Evolutionary conservation across 106 monocot genomes (phyloP), one percentile per base, ranked within the genome.

Genomic region (Ottelia alismoides): DNA sequence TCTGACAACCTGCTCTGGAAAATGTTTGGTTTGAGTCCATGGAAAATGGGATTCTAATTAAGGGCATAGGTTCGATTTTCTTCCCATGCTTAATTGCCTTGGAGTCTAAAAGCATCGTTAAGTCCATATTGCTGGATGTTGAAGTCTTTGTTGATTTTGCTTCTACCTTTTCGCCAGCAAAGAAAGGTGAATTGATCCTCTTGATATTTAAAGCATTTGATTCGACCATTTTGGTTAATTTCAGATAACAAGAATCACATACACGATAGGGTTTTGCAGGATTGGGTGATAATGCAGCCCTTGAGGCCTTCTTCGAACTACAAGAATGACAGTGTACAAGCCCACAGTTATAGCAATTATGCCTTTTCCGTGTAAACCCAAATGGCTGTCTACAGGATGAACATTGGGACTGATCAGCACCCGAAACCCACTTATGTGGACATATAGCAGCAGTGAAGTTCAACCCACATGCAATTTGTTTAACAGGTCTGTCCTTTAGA

Each of bases 331-430:
- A 92, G 61, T 76, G 79, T 21, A 82, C 82, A 66, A 92, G 78
- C 25, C 82, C 85, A 72, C 92, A 92, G 51, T 92, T 82, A 57
- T 92, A 86, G 69, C 92, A 92, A 56, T 82, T 83, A 62, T 82
- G 92, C 53, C 70, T 82, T 74, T 92, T 92, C 45, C 92, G 74
- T 49, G 92, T 92, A 71, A 92, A 92, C 27, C 92, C 86, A 82
- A 92, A 92, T 45, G 82, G 54, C 54, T 86, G 78, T 56, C 86
- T 69, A 45, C 92, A 92, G 29, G 78, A 62, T 11, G 85, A 78
- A 53, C 92, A 92, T 32, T 92, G 92, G 67, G 78, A 76, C 52
- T 85, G 86, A 47, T 94, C 94, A 12, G 84, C 67, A 63, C 88
- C 78, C 18, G 87, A 81, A 27, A 94, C 81, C 88, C 88, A 88